Evolutionary conservation across 768 basidiomycete genomes (phyloP).

Genomic region (Suillus alpinus): DNA sequence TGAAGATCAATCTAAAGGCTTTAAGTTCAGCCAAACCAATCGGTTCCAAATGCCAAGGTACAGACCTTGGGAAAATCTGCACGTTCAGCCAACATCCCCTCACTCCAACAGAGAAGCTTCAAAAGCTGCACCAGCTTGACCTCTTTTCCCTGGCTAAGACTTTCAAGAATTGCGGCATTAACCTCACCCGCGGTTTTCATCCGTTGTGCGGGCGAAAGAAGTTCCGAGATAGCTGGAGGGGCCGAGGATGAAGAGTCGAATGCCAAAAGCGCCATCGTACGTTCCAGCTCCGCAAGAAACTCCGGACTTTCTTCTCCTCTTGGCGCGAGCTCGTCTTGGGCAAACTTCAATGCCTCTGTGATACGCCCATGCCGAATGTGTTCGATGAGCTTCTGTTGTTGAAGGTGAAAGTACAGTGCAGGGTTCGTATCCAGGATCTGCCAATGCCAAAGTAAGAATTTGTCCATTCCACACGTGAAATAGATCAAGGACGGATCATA

Average conservation of each 20-base stretch:
- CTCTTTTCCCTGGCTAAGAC: constrained; percentile 87
- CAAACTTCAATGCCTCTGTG: constrained; percentile 81
- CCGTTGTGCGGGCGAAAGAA: constrained; percentile 83
- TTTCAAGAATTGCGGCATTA: constrained; percentile 93
- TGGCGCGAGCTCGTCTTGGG: constrained; percentile 90
- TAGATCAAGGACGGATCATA: constrained; percentile 54
- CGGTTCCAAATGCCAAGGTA: constrained; percentile 12
- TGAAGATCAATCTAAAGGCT: constrained; percentile 29
- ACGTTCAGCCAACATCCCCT: constrained; percentile 70
- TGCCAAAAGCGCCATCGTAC: constrained; percentile 90
- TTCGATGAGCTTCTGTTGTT: constrained; percentile 95
- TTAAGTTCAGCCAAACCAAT: constrained; percentile 23
- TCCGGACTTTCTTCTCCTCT: constrained; percentile 94
- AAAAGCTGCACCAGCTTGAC: constrained; percentile 84
- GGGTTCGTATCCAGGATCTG: constrained; percentile 98
- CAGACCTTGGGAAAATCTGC: constrained; percentile 79
- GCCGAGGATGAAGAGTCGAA: constrained; percentile 60
- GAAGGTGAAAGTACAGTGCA: constrained; percentile 89
- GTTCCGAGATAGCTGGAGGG: constrained; percentile 66
- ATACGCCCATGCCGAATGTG: constrained; percentile 82
- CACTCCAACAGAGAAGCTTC: constrained; percentile 87
- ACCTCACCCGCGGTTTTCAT: constrained; percentile 95
- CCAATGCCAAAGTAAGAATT: constrained; percentile 20
- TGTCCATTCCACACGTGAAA: neutral
- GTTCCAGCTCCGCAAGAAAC: constrained; percentile 88